Conservation (phyloP, 371 early-diverging fungal genomes). For the Quaeritorhiza haematococci region DNA sequence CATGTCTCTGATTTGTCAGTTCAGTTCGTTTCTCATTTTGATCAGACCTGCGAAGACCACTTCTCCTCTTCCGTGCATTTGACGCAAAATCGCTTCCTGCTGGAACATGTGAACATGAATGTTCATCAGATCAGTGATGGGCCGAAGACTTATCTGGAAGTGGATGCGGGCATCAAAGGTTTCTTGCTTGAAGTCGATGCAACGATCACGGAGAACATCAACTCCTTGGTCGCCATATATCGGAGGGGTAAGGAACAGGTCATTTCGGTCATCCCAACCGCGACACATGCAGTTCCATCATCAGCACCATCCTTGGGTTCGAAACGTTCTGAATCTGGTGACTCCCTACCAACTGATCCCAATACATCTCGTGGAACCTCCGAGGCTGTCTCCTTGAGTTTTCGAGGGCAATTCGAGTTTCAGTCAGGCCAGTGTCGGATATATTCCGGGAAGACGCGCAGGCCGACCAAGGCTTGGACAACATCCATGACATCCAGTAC, state of each 20-base stretch:
- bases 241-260: slow-evolving; percentile 54
- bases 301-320: slow-evolving; percentile 15
- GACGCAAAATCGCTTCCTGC: slow-evolving; percentile 5
- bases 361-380: background rate
- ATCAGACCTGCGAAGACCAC: slow-evolving; percentile 8
- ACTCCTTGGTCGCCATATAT: slow-evolving; percentile 62
- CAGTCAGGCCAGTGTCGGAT: slow-evolving; percentile 23
- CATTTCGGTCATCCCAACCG: slow-evolving; percentile 8
- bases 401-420: slow-evolving; percentile 22
- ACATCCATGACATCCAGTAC: too few relatives aligned
- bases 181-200: slow-evolving; percentile 66
- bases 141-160: slow-evolving; percentile 23
- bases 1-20: background rate
- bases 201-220: slow-evolving; percentile 64
- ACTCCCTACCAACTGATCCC: background rate
- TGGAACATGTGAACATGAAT: slow-evolving; percentile 14
- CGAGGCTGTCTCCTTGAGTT: background rate
- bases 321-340: slow-evolving; percentile 16
- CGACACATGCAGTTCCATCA: slow-evolving; percentile 34
- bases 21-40: background rate
- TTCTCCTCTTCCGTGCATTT: background rate
- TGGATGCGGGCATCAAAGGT: slow-evolving; percentile 62
- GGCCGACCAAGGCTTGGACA: too few relatives aligned
- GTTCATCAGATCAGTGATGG: background rate
- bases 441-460: too few relatives aligned